Base-by-base conservation (phyloP, 1,284 basidiomycete species). In the Pyrrhoderma lamaoense region DNA sequence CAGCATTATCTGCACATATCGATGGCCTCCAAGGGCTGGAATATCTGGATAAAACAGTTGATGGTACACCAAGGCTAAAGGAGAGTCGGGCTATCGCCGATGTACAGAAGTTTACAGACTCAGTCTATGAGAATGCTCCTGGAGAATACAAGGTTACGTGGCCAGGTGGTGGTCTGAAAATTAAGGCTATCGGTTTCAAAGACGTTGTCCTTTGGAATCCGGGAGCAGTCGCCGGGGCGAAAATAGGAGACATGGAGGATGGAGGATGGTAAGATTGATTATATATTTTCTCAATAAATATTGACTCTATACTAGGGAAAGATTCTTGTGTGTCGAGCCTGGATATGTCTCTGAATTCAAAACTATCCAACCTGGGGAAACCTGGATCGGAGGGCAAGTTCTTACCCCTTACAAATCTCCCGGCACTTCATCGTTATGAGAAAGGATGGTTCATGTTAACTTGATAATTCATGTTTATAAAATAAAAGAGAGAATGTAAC, bases 191-290 rank as follows among this genome's bases (percentile, higher is more conserved):
- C 22, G 78, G 81, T 34, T 75, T 93, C 58, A 82, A 85, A 67
- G 82, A 89, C 62, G 78, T 89, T 2, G 87, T 89, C 8, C 69
- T 93, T 39, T 94, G 92, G 92, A 94, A 95, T 69, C 91, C 92
- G 5, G 79, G 80, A 58, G 71, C 72, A 39, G 79, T 75, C 52
- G 71, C 69, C 3, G 90, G 89, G 0, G 70, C 72, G 43, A 84
- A 80, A 61, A 86, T 94, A 7, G 78, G 66, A 8, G 92, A 95
- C 61, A 90, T 95, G 88, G 89, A 93, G 62, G 74, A 77, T 2
- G 77, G 77, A 0, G 92, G 90, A 64, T 95, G 91, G 91, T 91
- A 68, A 56, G 78, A 68, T 56, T 9, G 23, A 14, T 35, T 22
- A 19, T 16, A 35, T 19, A 38, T 21, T 52, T 42, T 19, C n/a